These are phyloP conservation scores for Ichthyophonus hoferi DNA, from an alignment of 208 protist genomes.

Conservation along the genomic window DNA sequence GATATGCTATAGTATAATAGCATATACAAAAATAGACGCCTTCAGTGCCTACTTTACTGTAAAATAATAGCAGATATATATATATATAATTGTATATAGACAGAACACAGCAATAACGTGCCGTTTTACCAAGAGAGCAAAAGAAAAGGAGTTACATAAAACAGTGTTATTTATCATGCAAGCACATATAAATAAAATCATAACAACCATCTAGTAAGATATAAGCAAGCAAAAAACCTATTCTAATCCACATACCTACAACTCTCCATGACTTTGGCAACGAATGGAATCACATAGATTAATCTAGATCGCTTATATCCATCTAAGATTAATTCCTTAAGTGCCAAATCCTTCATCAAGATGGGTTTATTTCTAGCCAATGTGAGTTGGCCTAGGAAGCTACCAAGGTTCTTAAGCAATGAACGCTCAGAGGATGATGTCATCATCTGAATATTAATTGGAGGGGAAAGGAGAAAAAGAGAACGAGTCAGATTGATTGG, in stretches of 20 bases:
- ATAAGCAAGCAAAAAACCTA: no score
- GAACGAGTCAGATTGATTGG: neutral
- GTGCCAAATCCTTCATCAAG: conserved; percentile 81
- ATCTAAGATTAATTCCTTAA: conserved; percentile 87
- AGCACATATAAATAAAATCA: no score
- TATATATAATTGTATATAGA: neutral
- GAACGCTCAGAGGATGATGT: conserved; percentile 83
- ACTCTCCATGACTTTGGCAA: conserved; percentile 75
- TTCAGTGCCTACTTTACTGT: no score
- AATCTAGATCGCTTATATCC: conserved; percentile 85
- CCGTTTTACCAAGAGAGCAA: no score
- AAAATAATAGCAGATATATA: no score
- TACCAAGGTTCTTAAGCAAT: conserved; percentile 93
- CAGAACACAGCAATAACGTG: no score
- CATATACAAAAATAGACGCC: no score
- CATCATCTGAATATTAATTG: conserved; percentile 8
- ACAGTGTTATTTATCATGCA: no score
- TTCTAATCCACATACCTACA: no score
- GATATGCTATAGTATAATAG: no score
- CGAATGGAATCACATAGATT: conserved; percentile 90
- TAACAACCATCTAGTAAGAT: no score
- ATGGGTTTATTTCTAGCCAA: conserved; percentile 93
- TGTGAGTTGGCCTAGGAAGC: conserved; percentile 94
- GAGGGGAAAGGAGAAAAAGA: neutral
- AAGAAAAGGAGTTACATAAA: no score